These are phyloP conservation scores for Pavlovales sp. DNA, from an alignment of 208 protist genomes.

Conservation along the genomic window DNA sequence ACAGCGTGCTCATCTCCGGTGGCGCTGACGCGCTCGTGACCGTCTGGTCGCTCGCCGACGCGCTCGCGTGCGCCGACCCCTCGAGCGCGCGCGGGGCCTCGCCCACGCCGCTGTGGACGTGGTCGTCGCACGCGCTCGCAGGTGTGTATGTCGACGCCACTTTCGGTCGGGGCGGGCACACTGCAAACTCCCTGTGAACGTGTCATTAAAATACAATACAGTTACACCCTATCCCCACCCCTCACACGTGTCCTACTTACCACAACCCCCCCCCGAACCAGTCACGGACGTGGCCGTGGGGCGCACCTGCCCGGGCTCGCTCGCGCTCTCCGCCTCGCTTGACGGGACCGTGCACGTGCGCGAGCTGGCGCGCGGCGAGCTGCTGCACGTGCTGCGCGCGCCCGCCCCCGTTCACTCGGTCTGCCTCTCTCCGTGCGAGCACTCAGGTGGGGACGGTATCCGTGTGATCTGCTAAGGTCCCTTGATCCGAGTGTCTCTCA, in stretches of 20 bases:
- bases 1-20: neutral
- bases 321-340: neutral
- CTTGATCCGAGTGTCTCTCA: too few species aligned
- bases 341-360: neutral
- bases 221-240: too few species aligned
- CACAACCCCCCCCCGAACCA: too few species aligned
- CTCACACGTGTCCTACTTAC: too few species aligned
- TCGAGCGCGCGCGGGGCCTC: too few species aligned
- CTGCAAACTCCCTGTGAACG: too few species aligned
- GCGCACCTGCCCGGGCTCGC: too few species aligned
- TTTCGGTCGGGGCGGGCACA: too few species aligned
- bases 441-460: too few species aligned
- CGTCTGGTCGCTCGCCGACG: constrained; percentile 4
- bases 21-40: constrained; percentile 12
- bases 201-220: too few species aligned
- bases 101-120: neutral
- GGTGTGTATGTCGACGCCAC: too few species aligned
- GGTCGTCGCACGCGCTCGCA: neutral
- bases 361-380: neutral
- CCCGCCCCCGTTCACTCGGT: neutral
- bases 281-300: neutral
- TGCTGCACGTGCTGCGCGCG: neutral
- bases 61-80: neutral
- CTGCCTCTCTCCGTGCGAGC: neutral
- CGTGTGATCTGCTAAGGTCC: too few species aligned